Evolutionary conservation across 1,284 basidiomycete species (phyloP).

Genomic region (Cryptococcus amylolentus): DNA sequence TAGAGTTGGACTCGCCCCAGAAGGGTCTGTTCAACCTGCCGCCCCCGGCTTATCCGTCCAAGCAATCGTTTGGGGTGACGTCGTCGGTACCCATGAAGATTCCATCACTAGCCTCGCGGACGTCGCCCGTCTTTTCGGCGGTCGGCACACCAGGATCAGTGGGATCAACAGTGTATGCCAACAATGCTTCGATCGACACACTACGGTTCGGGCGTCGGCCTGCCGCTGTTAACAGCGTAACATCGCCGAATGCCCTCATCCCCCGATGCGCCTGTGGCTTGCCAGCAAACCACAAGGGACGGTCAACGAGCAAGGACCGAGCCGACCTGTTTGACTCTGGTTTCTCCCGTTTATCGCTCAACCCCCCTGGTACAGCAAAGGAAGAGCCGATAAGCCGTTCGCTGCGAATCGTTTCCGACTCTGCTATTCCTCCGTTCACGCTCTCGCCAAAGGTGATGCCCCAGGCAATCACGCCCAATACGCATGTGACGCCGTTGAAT

Average conservation of each 20-base stretch:
- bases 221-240: constrained; percentile 39
- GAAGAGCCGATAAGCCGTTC: constrained; percentile 11
- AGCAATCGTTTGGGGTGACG: constrained; percentile 8
- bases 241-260: constrained; percentile 41
- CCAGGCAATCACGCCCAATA: background rate
- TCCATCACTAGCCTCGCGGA: constrained; percentile 20
- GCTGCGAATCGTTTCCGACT: constrained; percentile 25
- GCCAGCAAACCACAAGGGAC: constrained; percentile 31
- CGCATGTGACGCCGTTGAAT: background rate
- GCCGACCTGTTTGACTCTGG: constrained; percentile 24
- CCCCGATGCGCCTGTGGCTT: constrained; percentile 44
- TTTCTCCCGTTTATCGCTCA: constrained; percentile 34
- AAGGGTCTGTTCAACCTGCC: constrained; percentile 43
- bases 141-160: constrained; percentile 16
- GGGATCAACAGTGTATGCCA: constrained; percentile 19
- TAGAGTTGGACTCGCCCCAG: constrained; percentile 36
- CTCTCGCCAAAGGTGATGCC: background rate
- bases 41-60: constrained; percentile 40
- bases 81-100: constrained; percentile 44
- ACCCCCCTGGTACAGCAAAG: constrained; percentile 18
- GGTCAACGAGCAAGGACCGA: constrained; percentile 28
- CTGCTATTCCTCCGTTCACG: constrained; percentile 13
- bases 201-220: constrained; percentile 46
- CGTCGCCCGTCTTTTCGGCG: constrained; percentile 9
- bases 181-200: constrained; percentile 40